These are phyloP conservation scores for Epichloe hybrida DNA, from an alignment of 2,329 filamentous ascomycete genomes.

Conservation along the genomic window DNA sequence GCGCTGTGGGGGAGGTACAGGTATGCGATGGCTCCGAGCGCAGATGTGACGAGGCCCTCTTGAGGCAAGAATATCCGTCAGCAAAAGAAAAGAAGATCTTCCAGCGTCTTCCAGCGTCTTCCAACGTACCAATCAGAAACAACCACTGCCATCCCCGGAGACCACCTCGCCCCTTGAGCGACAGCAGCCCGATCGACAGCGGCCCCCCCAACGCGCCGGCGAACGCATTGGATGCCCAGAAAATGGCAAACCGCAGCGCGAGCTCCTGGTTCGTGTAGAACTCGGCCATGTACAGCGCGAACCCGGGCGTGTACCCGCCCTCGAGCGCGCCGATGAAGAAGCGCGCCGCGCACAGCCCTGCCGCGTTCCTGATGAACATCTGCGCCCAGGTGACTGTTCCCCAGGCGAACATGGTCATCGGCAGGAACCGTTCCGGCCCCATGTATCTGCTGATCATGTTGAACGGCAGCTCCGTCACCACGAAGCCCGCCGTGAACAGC, in stretches of 20 bases:
- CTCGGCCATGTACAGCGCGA: slow-evolving; percentile 17
- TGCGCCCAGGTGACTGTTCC: slow-evolving; percentile 17
- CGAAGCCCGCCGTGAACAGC: slow-evolving; percentile 34
- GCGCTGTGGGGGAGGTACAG: slow-evolving; percentile 16
- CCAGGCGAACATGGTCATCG: slow-evolving; percentile 18
- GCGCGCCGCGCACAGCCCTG: slow-evolving; percentile 13
- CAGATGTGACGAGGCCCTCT: slow-evolving; percentile 16
- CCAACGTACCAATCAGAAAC: slow-evolving; percentile 13
- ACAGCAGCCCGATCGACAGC: slow-evolving; percentile 15
- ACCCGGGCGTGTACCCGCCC: slow-evolving; percentile 19
- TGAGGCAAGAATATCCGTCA: too few relatives aligned
- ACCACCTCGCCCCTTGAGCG: slow-evolving; percentile 12
- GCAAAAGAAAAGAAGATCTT: too few relatives aligned
- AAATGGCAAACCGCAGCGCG: slow-evolving; percentile 15
- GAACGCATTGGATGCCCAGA: slow-evolving; percentile 18
- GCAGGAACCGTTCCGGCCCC: slow-evolving; percentile 15
- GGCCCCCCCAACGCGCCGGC: slow-evolving; percentile 15
- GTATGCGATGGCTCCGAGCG: slow-evolving; percentile 13
- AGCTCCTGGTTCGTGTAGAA: slow-evolving; percentile 19
- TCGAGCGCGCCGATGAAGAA: slow-evolving; percentile 19
- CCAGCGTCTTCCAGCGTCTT: too few relatives aligned
- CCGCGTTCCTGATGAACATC: slow-evolving; percentile 13
- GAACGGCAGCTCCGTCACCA: slow-evolving; percentile 26
- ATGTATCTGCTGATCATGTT: slow-evolving; percentile 16
- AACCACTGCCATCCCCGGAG: slow-evolving; percentile 19